Percentiles rank a stretch among this genome's conserved stretches.
Conservation (phyloP, 2,329 filamentous ascomycete genomes). For the Ophiostoma novo-ulmi region DNA sequence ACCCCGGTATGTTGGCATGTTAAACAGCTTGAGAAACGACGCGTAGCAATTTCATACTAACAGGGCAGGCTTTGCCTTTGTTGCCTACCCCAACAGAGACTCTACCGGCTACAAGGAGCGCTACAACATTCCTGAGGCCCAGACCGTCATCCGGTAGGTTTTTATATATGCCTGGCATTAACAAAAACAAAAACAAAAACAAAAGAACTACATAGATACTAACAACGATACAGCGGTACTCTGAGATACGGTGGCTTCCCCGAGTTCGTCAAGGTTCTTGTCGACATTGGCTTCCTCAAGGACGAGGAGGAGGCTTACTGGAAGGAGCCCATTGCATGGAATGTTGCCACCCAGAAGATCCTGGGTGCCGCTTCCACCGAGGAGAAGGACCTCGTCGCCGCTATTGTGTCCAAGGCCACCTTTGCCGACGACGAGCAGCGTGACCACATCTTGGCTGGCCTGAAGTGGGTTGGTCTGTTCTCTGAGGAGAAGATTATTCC, state of each 20-base stretch:
- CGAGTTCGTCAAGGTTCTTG: constrained; percentile 79
- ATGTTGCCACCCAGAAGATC: constrained; percentile 74
- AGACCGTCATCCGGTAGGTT: constrained; percentile 66
- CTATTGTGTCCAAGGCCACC: constrained; percentile 68
- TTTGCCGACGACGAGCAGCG: constrained; percentile 67
- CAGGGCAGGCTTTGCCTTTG: constrained; percentile 66
- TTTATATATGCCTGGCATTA: background rate
- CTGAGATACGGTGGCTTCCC: constrained; percentile 87
- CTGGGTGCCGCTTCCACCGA: constrained; percentile 61
- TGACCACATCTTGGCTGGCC: constrained; percentile 56
- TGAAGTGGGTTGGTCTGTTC: constrained; percentile 64
- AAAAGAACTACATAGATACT: background rate
- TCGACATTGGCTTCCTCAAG: constrained; percentile 82
- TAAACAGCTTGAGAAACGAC: background rate
- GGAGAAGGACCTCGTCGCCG: constrained; percentile 65
- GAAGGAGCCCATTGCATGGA: constrained; percentile 68
- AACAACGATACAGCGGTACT: constrained; percentile 46
- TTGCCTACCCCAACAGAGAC: constrained; percentile 93
- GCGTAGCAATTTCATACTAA: background rate
- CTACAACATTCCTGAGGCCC: constrained; percentile 85
- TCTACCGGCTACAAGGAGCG: constrained; percentile 81
- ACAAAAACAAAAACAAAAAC: background rate
- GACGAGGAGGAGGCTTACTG: constrained; percentile 63
- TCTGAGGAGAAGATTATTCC: constrained; percentile 64
- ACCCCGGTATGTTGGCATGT: constrained; percentile 45